Evolutionary conservation across 129 eudicot genomes (phyloP).

Genomic region (Tagetes erecta): DNA sequence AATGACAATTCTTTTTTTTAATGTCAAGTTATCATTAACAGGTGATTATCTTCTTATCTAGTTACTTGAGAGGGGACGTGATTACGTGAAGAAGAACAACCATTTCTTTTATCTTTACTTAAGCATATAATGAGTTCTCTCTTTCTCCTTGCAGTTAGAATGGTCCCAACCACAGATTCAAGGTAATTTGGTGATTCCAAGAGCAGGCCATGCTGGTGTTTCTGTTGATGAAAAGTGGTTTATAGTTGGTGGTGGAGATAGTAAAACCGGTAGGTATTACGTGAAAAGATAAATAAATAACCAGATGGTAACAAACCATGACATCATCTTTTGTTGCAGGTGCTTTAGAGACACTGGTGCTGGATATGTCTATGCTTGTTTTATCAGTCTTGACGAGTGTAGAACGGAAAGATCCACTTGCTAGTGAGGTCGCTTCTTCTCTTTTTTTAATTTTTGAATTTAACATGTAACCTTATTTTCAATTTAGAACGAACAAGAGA

Average conservation of each 20-base stretch:
- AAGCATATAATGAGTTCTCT: conserved; percentile 15
- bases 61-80: conserved; percentile 11
- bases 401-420: conserved; percentile 77
- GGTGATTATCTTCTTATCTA: conserved; percentile 12
- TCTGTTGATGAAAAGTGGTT: conserved; percentile 77
- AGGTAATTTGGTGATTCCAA: conserved; percentile 76
- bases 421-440: conserved; percentile 73
- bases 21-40: background rate
- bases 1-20: conserved; percentile 2
- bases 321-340: conserved; percentile 51
- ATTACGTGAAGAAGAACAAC: background rate
- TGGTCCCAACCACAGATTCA: conserved; percentile 94
- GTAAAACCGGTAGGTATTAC: conserved; percentile 58
- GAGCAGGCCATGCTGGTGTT: conserved; percentile 95
- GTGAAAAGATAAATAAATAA: background rate
- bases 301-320: conserved; percentile 22
- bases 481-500: no score
- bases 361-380: conserved; percentile 78
- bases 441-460: background rate
- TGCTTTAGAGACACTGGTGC: conserved; percentile 71
- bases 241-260: conserved; percentile 99
- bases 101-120: conserved; percentile 13
- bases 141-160: conserved; percentile 60
- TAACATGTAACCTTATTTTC: conserved; percentile 3
- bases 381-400: conserved; percentile 67